Conservation (phyloP, 352 stramenopile species). For the Lagenidium sp. region DNA sequence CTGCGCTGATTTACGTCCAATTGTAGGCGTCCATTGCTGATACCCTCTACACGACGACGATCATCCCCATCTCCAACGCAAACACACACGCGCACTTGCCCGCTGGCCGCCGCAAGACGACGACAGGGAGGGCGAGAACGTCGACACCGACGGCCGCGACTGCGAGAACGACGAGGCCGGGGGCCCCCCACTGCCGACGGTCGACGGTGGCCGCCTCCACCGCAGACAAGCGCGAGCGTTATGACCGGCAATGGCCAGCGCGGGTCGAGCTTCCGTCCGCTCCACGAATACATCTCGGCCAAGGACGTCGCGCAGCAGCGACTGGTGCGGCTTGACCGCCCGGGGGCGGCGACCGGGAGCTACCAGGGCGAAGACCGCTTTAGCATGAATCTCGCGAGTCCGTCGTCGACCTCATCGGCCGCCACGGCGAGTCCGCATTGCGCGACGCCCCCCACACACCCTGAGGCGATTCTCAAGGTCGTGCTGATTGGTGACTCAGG, state of each 20-base stretch:
- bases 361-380: constrained; percentile 24
- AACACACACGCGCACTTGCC: too few relatives aligned
- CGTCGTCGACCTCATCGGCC: constrained; percentile 18
- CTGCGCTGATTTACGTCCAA: too few relatives aligned
- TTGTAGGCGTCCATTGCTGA: too few relatives aligned
- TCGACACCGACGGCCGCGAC: background rate
- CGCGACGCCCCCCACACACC: constrained; percentile 17
- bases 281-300: constrained; percentile 51
- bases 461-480: constrained; percentile 79
- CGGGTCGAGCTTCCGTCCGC: constrained; percentile 17
- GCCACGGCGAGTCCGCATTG: constrained; percentile 39
- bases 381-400: constrained; percentile 15
- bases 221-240: too few relatives aligned
- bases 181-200: too few relatives aligned
- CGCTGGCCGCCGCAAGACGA: too few relatives aligned
- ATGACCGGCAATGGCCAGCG: constrained; percentile 21
- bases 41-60: too few relatives aligned
- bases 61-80: too few relatives aligned
- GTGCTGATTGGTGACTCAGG: constrained; percentile 84
- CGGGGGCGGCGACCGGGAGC: constrained; percentile 7
- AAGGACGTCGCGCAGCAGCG: constrained; percentile 60
- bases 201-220: background rate
- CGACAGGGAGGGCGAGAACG: too few relatives aligned
- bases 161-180: too few relatives aligned
- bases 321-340: constrained; percentile 6